Conservation (phyloP, 768 basidiomycete genomes). For the Lactifluus piperatus region DNA sequence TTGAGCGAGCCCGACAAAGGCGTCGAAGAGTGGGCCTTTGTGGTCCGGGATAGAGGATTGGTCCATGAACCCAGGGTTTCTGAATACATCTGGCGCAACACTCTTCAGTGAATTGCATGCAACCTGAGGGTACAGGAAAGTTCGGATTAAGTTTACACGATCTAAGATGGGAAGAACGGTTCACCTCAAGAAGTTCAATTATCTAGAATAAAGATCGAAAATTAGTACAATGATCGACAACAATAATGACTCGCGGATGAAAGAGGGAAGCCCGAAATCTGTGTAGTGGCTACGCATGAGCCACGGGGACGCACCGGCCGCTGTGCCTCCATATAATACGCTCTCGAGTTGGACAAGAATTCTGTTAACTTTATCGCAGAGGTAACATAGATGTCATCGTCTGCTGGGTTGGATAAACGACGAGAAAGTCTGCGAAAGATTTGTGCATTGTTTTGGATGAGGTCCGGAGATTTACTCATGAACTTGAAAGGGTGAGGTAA, state of each 20-base stretch:
- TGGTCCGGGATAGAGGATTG: not conserved
- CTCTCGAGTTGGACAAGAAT: conserved; percentile 2
- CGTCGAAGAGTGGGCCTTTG: conserved; percentile 6
- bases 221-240: not conserved
- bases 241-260: not conserved
- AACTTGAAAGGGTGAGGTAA: not conserved
- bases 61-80: not conserved
- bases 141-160: not conserved
- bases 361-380: not conserved
- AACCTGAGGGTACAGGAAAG: not conserved
- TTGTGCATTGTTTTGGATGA: conserved; percentile 8
- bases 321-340: conserved; percentile 10
- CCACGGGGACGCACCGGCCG: not conserved
- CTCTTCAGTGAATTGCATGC: conserved; percentile 4
- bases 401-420: conserved; percentile 2
- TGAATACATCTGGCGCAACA: conserved; percentile 6
- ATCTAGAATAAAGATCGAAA: not conserved
- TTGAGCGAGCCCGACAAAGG: conserved; percentile 4
- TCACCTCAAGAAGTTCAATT: conserved; percentile 13
- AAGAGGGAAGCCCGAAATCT: not conserved
- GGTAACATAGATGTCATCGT: conserved; percentile 1
- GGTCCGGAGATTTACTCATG: conserved; percentile 1
- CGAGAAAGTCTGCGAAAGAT: conserved; percentile 8
- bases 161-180: not conserved
- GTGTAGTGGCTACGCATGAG: not conserved